Evolutionary conservation across 2,329 filamentous ascomycete species (phyloP), one percentile per base, ranked within the genome.

Genomic region (Trichoderma oligosporum): DNA sequence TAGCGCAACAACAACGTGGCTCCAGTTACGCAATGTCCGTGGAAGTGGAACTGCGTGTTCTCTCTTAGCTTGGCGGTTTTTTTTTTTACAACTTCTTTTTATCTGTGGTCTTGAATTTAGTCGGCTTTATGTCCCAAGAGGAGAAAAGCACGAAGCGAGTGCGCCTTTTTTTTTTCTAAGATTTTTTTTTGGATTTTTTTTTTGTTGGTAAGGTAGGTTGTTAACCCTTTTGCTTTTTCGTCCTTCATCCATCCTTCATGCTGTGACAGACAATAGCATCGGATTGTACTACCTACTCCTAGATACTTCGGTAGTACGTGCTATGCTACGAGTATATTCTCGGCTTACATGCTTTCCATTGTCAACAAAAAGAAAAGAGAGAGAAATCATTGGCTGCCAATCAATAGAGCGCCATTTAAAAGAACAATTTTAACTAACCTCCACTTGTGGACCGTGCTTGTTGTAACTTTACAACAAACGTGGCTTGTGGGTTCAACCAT

Each of bases 1-100:
- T 51, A 53, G 47, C 39, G 20, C 16, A 16, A 16, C 31, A 31
- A 53, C 56, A 48, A 58, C 56, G 56, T 58, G 56, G 56, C 56
- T 53, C 47, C 56, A 58, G 47, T 53, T 58, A 44, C 47, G 47
- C 48, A 41, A 14, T 24, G 47, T 22, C 9, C 39, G 29, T 29
- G 46, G 31, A 18, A 56, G 42, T 41, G 18, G 16, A 20, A 22
- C 45, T 38, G 25, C 3, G 3, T 31, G 16, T n/a, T 29, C 33
- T 22, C 6, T 49, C 39, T 38, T 11, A 27, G 25, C 33, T 49
- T 39, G 16, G 16, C 16, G 16, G 5, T 16, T 16, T 25, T 18
- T 14, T n/a, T n/a, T 44, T 29, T 14, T 27, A 2, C 1, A 8
- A n/a, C n/a, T 9, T 44, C 18, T n/a, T n/a, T 44, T 20, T 12